Evolutionary conservation across 495 filamentous ascomycete genomes (phyloP).

Genomic region (Hypoxylon fuscum): DNA sequence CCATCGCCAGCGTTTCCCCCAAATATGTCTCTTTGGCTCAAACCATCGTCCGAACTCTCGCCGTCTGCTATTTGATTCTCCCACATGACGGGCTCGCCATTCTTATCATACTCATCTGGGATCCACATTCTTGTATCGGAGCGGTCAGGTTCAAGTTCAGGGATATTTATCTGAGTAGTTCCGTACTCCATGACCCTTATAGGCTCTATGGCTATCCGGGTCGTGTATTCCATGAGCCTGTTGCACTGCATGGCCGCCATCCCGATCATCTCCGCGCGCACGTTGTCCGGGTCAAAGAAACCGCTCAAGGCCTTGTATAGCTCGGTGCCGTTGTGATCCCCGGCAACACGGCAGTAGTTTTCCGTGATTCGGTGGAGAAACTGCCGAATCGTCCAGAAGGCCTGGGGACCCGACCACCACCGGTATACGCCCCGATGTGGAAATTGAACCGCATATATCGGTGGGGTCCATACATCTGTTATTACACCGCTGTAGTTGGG

Average conservation of each 20-base stretch:
- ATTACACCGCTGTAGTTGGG: no score
- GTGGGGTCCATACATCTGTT: conserved; percentile 4
- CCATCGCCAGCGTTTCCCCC: not conserved
- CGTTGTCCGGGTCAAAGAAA: conserved; percentile 34
- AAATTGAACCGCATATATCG: not conserved
- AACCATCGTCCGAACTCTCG: no score
- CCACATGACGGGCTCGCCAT: not conserved
- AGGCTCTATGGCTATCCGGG: conserved; percentile 32
- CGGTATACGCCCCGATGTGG: not conserved
- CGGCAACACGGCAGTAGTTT: not conserved
- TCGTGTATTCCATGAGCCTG: not conserved
- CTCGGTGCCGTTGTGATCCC: not conserved
- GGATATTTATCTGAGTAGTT: not conserved
- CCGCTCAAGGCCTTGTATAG: conserved; percentile 6
- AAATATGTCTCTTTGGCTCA: no score
- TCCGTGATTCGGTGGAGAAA: conserved; percentile 15
- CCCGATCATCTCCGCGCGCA: conserved; percentile 35
- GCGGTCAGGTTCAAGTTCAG: not conserved
- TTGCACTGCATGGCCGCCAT: conserved; percentile 4
- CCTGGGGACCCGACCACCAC: conserved; percentile 26
- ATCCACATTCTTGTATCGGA: not conserved
- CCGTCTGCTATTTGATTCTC: not conserved
- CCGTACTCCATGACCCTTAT: not conserved
- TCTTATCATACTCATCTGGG: not conserved
- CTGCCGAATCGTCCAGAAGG: conserved; percentile 22